phyloP scores from a whole-genome alignment of 305 asterid species.

The Coffea humblotiana region DNA sequence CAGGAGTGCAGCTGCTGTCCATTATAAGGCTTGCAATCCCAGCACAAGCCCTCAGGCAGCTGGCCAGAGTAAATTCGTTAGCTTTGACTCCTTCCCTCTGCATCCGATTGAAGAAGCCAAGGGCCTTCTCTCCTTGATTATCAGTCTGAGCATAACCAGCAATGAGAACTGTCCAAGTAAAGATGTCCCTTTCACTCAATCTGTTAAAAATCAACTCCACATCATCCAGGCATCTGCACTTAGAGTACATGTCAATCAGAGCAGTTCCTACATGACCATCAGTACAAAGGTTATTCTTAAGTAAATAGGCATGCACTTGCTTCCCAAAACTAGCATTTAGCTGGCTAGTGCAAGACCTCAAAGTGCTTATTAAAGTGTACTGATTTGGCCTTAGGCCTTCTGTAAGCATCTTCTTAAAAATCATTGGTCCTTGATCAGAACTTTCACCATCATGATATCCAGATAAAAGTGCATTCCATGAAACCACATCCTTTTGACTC shows the following conservation, averaged over 20 bases:
- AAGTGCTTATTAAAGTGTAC: slow-evolving; percentile 65
- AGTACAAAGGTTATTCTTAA: slow-evolving; percentile 43
- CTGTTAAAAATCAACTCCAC: slow-evolving; percentile 53
- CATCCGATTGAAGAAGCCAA: slow-evolving; percentile 63
- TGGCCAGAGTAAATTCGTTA: slow-evolving; percentile 71
- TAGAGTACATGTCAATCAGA: slow-evolving; percentile 76
- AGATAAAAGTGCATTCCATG: slow-evolving; percentile 81
- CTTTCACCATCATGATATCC: slow-evolving; percentile 60
- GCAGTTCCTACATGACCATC: slow-evolving; percentile 62
- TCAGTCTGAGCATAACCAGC: slow-evolving; percentile 64
- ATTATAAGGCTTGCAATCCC: slow-evolving; percentile 61
- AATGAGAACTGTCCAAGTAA: slow-evolving; percentile 67
- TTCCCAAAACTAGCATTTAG: slow-evolving; percentile 52
- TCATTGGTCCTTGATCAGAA: slow-evolving; percentile 53
- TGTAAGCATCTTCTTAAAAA: slow-evolving; percentile 58
- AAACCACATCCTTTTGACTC: slow-evolving; percentile 53
- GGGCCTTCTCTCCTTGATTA: slow-evolving; percentile 72
- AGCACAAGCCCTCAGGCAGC: slow-evolving; percentile 71
- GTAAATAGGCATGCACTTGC: slow-evolving; percentile 68
- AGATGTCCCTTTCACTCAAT: slow-evolving; percentile 53
- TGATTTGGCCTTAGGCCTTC: slow-evolving; percentile 72
- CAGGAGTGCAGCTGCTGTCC: slow-evolving; percentile 76
- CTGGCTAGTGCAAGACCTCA: slow-evolving; percentile 68
- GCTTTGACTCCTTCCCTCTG: slow-evolving; percentile 58
- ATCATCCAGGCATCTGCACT: slow-evolving; percentile 57